Base-by-base conservation (phyloP, 2,329 filamentous ascomycete species). In the Neofusicoccum parvum region DNA sequence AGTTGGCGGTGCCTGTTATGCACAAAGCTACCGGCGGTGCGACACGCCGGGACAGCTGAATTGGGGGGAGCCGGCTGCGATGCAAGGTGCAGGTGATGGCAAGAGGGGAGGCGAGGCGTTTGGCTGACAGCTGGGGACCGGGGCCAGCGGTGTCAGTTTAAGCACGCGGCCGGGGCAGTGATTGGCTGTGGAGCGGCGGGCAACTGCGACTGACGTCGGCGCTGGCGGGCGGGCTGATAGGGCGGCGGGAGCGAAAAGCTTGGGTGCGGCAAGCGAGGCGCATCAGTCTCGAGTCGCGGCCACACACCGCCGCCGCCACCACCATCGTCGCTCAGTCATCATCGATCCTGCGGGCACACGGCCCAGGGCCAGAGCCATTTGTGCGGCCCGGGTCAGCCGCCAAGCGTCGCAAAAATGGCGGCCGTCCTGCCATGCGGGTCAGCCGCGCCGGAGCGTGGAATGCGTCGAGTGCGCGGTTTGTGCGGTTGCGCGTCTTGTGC, bases 331-430 rank as follows among this genome's bases (percentile, higher is more conserved):
- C n/a, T 56, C 37, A n/a, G n/a, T 45, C 54, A 45, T 34, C 54
- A 34, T 34, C 39, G 39, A 45, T 20, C 39, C 23, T 11, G 4
- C 54, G 56, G 54, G 27, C 17, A 23, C 1, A 27, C 58, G 37
- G 39, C 60, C 50, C 62, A 32, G 27, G 5, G 6, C 27, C 27
- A 32, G 70, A 64, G 68, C 54, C 67, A 65, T 60, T 65, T 68
- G 68, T 69, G 69, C 69, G 68, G 54, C 64, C 63, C 56, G 56
- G 17, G 2, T 5, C 27, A 32, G 27, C 27, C 17, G 56, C 56
- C 43, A 48, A 48, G 56, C 37, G 6, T 3, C 41, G 56, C 56
- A 20, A 27, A 59, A 60, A 48, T 60, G 32, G 56, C 56, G 56
- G 27, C 27, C 23, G 23, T 23, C 23, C 23, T 23, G 23, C 23